Base-by-base conservation (phyloP, 1,284 basidiomycete genomes). In the Xanthoconium separans region DNA sequence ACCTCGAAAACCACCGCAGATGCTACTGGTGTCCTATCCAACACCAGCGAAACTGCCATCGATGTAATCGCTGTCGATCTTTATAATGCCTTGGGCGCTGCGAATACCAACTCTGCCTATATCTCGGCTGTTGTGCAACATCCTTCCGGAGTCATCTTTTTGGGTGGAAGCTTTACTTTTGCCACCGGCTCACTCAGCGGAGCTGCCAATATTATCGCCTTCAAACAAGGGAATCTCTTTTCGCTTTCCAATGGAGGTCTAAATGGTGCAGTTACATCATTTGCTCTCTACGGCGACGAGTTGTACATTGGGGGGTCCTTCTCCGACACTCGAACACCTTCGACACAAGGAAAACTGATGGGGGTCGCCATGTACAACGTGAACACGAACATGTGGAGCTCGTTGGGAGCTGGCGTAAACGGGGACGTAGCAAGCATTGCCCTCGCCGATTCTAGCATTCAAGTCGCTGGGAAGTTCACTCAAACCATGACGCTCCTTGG, bases 261-360 rank as follows among this genome's bases (percentile, higher is more conserved):
- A 47, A 85, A 95, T 65, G 91, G 88, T 7, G 73, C 80, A 11
- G 90, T 95, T 6, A 76, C 81, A n/a, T 81, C 89, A 2, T 70
- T 93, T 29, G 75, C 80, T 7, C 65, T 87, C 12, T 70, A 79
- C 44, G 87, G 79, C 37, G 79, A 84, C 61, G 77, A 74, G 10
- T 71, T 98, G 29, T 98, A 83, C 67, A 85, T 95, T 44, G 95
- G 93, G 33, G 95, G 95, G 2, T 77, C 84, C 3, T 99, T 98
- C 74, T 82, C 79, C 2, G 83, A 87, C 58, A 91, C 91, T 0
- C 73, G 75, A 6, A 71, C 79, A 8, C 71, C 77, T 33, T 78
- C 83, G 0, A 81, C 77, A 2, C 72, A 77, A 42, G 81, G 83
- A 50, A 73, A 70, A 13, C 74, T 95, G 11, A 72, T 73, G 42